phyloP scores from a whole-genome alignment of 1,139 yeast genomes.

The Geotrichum fermentans region DNA sequence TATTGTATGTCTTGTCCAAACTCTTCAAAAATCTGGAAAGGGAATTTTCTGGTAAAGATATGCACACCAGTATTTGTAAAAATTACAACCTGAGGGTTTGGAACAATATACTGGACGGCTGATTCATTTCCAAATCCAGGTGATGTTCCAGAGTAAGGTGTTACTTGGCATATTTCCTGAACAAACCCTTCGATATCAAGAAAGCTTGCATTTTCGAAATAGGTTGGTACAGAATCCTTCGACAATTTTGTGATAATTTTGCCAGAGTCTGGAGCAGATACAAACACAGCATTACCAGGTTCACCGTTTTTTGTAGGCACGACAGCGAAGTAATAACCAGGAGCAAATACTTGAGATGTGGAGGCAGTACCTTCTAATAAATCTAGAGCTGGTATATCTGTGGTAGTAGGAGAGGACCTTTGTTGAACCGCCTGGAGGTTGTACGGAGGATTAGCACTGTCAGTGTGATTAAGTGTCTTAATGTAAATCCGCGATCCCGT shows the following conservation, averaged over 20 bases:
- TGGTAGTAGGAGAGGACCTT: conserved; percentile 35
- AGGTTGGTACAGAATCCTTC: conserved; percentile 43
- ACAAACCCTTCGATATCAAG: conserved; percentile 57
- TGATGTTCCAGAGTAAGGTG: conserved; percentile 60
- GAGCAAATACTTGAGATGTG: conserved; percentile 58
- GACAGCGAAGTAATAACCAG: conserved; percentile 70
- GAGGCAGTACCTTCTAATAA: conserved; percentile 40
- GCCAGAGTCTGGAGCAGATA: conserved; percentile 80
- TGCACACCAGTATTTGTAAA: conserved; percentile 76
- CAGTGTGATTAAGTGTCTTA: conserved; percentile 32
- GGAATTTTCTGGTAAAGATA: conserved; percentile 69
- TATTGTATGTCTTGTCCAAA: conserved; percentile 56
- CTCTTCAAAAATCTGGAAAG: conserved; percentile 69
- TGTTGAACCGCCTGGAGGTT: conserved; percentile 37
- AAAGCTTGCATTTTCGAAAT: conserved; percentile 79
- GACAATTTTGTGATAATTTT: conserved; percentile 52
- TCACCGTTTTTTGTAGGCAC: conserved; percentile 30
- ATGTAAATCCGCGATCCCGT: conserved; percentile 75
- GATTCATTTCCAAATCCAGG: conserved; percentile 77
- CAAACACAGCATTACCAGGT: conserved; percentile 52
- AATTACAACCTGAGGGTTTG: conserved; percentile 58
- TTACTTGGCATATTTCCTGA: conserved; percentile 66
- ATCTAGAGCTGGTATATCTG: conserved; percentile 16
- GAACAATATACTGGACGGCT: conserved; percentile 73
- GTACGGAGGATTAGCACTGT: conserved; percentile 30